Evolutionary conservation across 2,329 filamentous ascomycete genomes (phyloP), one percentile per base, ranked within the genome.

Genomic region (Pyrenochaeta sp.): DNA sequence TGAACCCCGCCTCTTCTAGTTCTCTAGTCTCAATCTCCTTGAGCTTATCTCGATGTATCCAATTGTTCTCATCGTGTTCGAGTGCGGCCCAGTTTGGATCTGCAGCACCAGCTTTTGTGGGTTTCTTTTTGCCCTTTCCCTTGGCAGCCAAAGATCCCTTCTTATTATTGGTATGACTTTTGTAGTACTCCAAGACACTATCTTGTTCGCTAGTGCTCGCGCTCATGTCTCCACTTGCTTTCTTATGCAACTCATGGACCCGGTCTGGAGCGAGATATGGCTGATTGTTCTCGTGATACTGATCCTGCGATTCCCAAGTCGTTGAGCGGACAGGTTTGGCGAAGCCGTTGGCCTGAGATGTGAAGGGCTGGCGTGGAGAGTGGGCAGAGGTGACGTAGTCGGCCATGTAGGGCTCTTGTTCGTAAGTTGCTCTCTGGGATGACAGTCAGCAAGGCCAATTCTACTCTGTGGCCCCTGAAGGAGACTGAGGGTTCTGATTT

Each of bases 21-120:
- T 95, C 91, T 68, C 88, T 84, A 63, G 81, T 94, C 76, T 95
- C 91, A 63, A 94, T 95, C 69, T 85, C 86, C 49, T 90, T 90
- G 56, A 95, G 78, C 77, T 94, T 94, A 76, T 95, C 91, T 51
- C 91, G 82, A 69, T 95, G 91, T 65, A 95, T 94, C 91, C 91
- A 95, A 74, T 91, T 89, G 29, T 87, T 90, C 56, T 86, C 82
- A 56, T 89, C 87, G 33, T 67, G 66, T 46, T 74, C 72, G 21
- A 54, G 48, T 10, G 66, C 60, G 2, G 40, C 45, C 65, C 65
- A 69, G n/a, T 58, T 57, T 9, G 62, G 49, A 15, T 65, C 68
- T 30, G 46, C 41, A 14, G 51, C 23, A 45, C 56, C 45, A 7
- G 57, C 58, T 52, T 60, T 58, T 31, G 57, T 32, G 10, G 58